These are phyloP conservation scores for Fusarium liriodendri DNA, from an alignment of 2,329 filamentous ascomycete species.

Conservation along the genomic window DNA sequence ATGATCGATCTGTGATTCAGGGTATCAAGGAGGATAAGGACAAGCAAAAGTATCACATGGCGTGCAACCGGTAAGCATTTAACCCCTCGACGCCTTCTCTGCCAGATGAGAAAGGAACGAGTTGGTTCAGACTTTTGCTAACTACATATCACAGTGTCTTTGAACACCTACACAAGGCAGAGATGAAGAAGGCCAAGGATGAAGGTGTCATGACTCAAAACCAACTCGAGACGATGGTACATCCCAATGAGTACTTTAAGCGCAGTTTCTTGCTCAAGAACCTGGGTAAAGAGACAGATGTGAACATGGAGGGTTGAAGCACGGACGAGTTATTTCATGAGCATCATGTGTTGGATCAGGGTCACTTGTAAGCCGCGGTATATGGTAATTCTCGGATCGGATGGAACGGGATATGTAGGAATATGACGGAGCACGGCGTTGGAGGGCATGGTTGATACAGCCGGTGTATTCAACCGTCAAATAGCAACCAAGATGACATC, in stretches of 20 bases:
- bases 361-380: constrained; percentile 5
- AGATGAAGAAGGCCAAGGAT: constrained; percentile 82
- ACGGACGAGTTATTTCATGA: neutral
- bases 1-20: constrained; percentile 80
- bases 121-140: neutral
- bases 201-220: constrained; percentile 76
- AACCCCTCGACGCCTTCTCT: neutral
- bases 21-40: constrained; percentile 90
- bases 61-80: constrained; percentile 81
- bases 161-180: constrained; percentile 83
- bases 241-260: constrained; percentile 99
- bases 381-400: constrained; percentile 21
- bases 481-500: constrained; percentile 3
- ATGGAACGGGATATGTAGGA: neutral
- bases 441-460: constrained; percentile 6
- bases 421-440: constrained; percentile 38
- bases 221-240: constrained; percentile 93
- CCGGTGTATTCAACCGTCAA: constrained; percentile 1
- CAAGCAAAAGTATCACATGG: constrained; percentile 90
- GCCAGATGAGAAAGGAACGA: too few species aligned
- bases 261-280: constrained; percentile 91
- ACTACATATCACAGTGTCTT: constrained; percentile 73
- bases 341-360: constrained; percentile 25
- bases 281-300: constrained; percentile 67
- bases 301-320: constrained; percentile 66